Percentiles rank a stretch among this genome's conserved stretches.
These are phyloP conservation scores for Pichia gijzeniarum DNA, from an alignment of 805 yeast species.

Conservation along the genomic window DNA sequence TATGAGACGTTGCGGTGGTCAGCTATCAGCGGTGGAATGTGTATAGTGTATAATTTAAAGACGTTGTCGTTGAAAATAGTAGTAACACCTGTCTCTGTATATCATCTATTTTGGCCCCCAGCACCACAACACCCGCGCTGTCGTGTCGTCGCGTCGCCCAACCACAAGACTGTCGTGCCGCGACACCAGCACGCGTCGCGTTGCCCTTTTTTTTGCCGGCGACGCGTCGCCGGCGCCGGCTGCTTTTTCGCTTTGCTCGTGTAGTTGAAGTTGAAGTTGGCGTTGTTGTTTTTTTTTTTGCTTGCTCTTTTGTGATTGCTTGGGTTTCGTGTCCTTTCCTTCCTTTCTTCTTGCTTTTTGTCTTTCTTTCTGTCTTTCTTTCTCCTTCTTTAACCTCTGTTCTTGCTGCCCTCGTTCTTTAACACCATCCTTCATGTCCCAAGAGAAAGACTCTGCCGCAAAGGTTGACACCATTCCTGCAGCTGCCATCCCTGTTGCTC, in stretches of 20 bases:
- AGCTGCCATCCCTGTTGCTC: constrained; percentile 16
- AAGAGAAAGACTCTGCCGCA: constrained; percentile 2
- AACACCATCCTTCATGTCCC: too few species aligned
- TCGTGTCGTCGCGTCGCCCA: too few species aligned
- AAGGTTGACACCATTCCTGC: not conserved
- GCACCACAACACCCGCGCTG: too few species aligned
- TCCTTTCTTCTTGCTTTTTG: not conserved
- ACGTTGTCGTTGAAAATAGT: too few species aligned
- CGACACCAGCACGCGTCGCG: too few species aligned
- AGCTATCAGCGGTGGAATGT: constrained; percentile 45
- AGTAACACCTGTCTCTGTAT: too few species aligned
- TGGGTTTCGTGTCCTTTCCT: not conserved
- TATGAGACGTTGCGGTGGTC: constrained; percentile 51
- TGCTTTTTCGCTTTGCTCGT: too few species aligned
- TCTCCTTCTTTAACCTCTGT: not conserved
- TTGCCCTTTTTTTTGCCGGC: too few species aligned
- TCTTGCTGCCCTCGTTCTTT: not conserved
- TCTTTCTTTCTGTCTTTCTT: not conserved
- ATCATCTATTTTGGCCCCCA: too few species aligned
- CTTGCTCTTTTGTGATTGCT: not conserved
- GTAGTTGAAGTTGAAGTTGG: too few species aligned
- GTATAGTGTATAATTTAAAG: not conserved
- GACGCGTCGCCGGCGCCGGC: too few species aligned
- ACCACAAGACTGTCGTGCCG: too few species aligned
- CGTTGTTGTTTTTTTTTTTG: not conserved